A percentile compares a stretch with the other conserved stretches of the same genome.
Conservation (phyloP, 2,329 filamentous ascomycete genomes). For the Calonectria crousiana region DNA sequence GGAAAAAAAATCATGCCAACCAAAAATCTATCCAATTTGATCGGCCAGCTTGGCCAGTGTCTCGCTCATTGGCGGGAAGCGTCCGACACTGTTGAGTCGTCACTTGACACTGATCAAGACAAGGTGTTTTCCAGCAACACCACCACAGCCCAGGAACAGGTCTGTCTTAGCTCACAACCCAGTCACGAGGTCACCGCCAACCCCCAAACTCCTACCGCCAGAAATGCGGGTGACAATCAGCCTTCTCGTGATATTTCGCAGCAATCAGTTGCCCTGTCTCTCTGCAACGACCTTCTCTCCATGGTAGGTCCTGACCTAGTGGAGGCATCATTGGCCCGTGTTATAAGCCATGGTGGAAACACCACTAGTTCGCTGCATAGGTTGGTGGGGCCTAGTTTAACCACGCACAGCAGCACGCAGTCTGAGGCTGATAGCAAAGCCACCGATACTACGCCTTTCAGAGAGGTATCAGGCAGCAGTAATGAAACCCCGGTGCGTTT, state of each 20-base stretch:
- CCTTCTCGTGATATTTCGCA: neutral
- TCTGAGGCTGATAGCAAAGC: neutral
- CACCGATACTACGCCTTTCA: neutral
- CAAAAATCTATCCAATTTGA: neutral
- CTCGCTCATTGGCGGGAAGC: slow-evolving; percentile 1
- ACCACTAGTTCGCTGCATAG: neutral
- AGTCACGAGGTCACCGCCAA: neutral
- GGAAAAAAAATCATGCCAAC: neutral
- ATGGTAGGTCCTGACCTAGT: neutral
- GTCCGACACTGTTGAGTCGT: neutral
- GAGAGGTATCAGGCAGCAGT: neutral
- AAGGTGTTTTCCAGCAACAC: neutral
- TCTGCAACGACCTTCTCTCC: neutral
- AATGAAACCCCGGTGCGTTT: neutral
- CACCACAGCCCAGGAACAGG: neutral
- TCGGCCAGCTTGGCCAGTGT: neutral
- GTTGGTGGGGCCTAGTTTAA: neutral
- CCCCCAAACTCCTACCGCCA: neutral
- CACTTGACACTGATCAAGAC: neutral
- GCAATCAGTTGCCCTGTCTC: neutral
- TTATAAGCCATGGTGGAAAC: neutral
- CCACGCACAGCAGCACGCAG: neutral
- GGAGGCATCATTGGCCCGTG: neutral
- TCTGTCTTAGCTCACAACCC: neutral
- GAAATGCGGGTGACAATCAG: neutral